phyloP scores from a whole-genome alignment of 768 basidiomycete genomes.

The Leccinum sublutescens region DNA sequence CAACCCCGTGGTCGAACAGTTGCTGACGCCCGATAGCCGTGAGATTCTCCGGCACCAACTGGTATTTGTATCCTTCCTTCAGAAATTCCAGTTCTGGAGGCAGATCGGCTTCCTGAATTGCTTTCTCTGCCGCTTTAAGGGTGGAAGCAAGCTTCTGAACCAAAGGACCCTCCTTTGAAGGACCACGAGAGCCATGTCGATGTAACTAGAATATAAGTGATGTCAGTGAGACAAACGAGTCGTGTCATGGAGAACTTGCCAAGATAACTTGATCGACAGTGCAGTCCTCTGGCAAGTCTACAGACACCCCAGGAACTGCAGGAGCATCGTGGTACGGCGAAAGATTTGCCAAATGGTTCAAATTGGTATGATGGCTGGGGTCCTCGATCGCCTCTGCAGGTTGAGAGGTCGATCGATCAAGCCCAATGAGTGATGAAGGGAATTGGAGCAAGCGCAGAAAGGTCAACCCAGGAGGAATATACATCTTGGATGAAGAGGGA shows the following conservation, averaged over 20 bases:
- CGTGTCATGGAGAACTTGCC: slow-evolving; percentile 21
- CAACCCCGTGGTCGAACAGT: slow-evolving; percentile 41
- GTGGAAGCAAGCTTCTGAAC: slow-evolving; percentile 34
- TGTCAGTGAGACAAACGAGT: not conserved
- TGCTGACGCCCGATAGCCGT: slow-evolving; percentile 37
- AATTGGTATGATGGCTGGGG: not conserved
- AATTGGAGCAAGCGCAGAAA: slow-evolving; percentile 17
- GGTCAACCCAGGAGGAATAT: slow-evolving; percentile 13
- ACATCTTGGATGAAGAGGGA: slow-evolving; percentile 7
- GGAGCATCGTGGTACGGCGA: slow-evolving; percentile 39
- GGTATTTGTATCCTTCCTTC: slow-evolving; percentile 34
- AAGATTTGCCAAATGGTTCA: slow-evolving; percentile 33
- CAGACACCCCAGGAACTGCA: slow-evolving; percentile 25
- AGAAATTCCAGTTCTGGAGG: slow-evolving; percentile 37
- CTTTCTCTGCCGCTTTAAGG: slow-evolving; percentile 23
- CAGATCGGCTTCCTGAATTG: slow-evolving; percentile 29
- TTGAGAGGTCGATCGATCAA: not conserved
- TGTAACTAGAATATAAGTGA: slow-evolving; percentile 31
- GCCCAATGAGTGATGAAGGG: slow-evolving; percentile 1
- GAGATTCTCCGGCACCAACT: slow-evolving; percentile 35
- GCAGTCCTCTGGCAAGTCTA: slow-evolving; percentile 38
- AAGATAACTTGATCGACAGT: slow-evolving; percentile 40
- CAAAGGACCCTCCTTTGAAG: slow-evolving; percentile 25
- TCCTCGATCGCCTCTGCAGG: not conserved
- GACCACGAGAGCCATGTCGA: slow-evolving; percentile 42